Conservation (phyloP, 2,329 filamentous ascomycete genomes). For the Incumbomyces delicatus region DNA sequence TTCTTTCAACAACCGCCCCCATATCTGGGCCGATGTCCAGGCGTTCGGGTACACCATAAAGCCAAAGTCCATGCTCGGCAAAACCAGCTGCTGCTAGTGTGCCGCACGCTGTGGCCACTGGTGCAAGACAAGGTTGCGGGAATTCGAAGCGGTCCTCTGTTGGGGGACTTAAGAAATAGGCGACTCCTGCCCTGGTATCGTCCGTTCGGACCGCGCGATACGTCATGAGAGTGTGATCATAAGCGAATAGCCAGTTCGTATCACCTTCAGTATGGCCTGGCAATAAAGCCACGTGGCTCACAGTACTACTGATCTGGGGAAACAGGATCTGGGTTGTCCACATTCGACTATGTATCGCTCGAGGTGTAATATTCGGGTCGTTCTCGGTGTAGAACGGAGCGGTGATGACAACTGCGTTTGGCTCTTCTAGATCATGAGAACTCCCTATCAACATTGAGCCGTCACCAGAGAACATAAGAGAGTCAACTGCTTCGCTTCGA, state of each 20-base stretch:
- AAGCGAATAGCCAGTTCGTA: constrained; percentile 67
- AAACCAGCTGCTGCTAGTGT: constrained; percentile 68
- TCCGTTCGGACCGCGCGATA: constrained; percentile 69
- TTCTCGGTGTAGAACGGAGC: constrained; percentile 64
- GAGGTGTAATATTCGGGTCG: constrained; percentile 39
- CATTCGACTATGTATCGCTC: constrained; percentile 59
- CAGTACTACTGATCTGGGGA: constrained; percentile 68
- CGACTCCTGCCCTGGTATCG: constrained; percentile 64
- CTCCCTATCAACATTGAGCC: constrained; percentile 71
- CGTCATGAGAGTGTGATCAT: constrained; percentile 65
- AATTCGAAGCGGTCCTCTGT: constrained; percentile 41
- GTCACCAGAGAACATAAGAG: constrained; percentile 65
- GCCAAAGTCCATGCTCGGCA: constrained; percentile 61
- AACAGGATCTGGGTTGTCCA: constrained; percentile 84
- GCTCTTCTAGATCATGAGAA: constrained; percentile 53
- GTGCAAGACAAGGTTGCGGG: constrained; percentile 57
- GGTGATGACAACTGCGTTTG: constrained; percentile 65
- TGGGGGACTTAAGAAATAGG: constrained; percentile 64
- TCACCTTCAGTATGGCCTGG: constrained; percentile 43
- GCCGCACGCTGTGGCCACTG: constrained; percentile 58
- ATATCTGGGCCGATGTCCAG: constrained; percentile 45
- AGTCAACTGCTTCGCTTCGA: constrained; percentile 67
- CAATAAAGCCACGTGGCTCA: constrained; percentile 65
- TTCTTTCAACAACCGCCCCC: constrained; percentile 20
- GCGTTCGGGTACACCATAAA: constrained; percentile 68